These are phyloP conservation scores for Mycena leptocephala DNA, from an alignment of 768 basidiomycete species.

Conservation along the genomic window DNA sequence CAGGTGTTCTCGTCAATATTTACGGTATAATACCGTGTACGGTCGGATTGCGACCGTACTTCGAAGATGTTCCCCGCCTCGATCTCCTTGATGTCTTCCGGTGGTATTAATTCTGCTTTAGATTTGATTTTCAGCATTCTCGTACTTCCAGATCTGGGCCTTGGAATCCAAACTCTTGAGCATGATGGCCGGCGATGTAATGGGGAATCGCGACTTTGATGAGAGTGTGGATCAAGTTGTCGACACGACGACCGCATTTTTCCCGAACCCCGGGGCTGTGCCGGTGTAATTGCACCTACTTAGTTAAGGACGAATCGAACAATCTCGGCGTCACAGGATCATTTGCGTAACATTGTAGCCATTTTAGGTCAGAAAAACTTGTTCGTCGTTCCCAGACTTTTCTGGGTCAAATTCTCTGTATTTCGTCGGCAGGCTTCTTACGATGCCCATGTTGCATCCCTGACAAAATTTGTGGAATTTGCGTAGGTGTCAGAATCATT, in stretches of 20 bases:
- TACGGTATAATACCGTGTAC: neutral
- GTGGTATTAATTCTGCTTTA: neutral
- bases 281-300: too few relatives aligned
- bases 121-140: neutral
- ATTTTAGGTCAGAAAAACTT: too few relatives aligned
- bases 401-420: too few relatives aligned
- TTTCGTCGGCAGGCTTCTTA: too few relatives aligned
- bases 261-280: too few relatives aligned
- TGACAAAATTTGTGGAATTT: too few relatives aligned
- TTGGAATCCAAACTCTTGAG: constrained; percentile 33
- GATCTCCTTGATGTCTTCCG: neutral
- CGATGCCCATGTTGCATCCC: too few relatives aligned
- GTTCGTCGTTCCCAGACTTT: too few relatives aligned
- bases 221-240: constrained; percentile 29
- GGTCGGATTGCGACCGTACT: constrained; percentile 11
- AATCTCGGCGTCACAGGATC: too few relatives aligned
- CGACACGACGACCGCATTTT: constrained; percentile 29
- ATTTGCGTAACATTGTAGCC: too few relatives aligned
- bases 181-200: constrained; percentile 21
- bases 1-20: constrained; percentile 15
- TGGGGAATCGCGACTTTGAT: constrained; percentile 11
- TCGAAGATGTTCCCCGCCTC: neutral
- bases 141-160: constrained; percentile 24
- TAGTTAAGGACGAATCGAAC: too few relatives aligned
- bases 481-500: too few relatives aligned